These are phyloP conservation scores for Leptomonas pyrrhocoris DNA, from an alignment of 208 protist genomes.

Conservation along the genomic window DNA sequence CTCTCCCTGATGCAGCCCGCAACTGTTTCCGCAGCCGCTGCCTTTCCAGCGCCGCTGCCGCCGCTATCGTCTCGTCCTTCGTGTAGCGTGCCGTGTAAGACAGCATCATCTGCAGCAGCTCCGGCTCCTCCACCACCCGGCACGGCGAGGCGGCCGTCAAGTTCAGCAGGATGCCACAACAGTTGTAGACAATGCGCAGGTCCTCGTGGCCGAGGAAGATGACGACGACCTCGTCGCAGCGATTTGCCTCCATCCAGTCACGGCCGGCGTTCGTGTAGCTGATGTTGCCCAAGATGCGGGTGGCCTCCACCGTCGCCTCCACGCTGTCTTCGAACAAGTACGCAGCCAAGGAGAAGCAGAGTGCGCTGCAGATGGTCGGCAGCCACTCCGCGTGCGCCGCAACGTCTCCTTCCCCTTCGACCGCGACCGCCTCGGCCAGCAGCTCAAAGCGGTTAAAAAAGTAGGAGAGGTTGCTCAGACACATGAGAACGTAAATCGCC, in stretches of 20 bases:
- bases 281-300: constrained; percentile 77
- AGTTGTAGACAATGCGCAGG: constrained; percentile 83
- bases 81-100: constrained; percentile 75
- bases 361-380: constrained; percentile 42
- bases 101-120: constrained; percentile 69
- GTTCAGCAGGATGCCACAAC: constrained; percentile 80
- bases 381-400: constrained; percentile 24
- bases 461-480: constrained; percentile 81
- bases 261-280: constrained; percentile 79
- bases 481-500: constrained; percentile 79
- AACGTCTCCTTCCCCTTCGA: not conserved
- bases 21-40: constrained; percentile 16
- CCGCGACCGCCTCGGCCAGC: constrained; percentile 8
- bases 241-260: constrained; percentile 82
- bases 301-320: constrained; percentile 80
- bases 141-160: constrained; percentile 74
- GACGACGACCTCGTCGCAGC: constrained; percentile 80
- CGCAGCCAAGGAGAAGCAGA: constrained; percentile 61
- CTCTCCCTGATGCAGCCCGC: not conserved
- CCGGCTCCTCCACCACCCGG: constrained; percentile 59
- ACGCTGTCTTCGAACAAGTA: constrained; percentile 77
- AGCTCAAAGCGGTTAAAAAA: constrained; percentile 65
- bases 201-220: constrained; percentile 84
- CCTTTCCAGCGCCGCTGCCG: constrained; percentile 35
- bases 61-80: constrained; percentile 38